phyloP scores from a whole-genome alignment of 1,284 basidiomycete genomes.

The Jaminaea rosea region DNA sequence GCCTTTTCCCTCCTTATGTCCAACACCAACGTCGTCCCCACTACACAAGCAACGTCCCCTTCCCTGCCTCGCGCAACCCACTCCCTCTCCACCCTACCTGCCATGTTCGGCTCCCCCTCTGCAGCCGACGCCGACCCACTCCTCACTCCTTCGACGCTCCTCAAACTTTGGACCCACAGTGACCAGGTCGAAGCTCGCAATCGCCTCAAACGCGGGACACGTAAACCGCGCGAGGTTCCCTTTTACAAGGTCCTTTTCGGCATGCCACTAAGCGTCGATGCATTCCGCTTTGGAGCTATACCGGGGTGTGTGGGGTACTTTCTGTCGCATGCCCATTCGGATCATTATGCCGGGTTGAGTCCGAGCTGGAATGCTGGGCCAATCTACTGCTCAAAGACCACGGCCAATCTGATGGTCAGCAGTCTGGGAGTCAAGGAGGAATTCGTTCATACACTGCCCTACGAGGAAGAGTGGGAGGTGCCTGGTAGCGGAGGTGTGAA shows the following conservation, averaged over 20 bases:
- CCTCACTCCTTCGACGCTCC: background rate
- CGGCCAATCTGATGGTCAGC: constrained; percentile 78
- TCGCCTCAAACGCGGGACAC: constrained; percentile 12
- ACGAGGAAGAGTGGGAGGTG: constrained; percentile 65
- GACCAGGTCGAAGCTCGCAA: constrained; percentile 29
- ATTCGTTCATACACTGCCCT: constrained; percentile 77
- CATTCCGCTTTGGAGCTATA: constrained; percentile 84
- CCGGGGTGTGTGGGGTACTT: constrained; percentile 80
- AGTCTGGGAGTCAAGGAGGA: constrained; percentile 77
- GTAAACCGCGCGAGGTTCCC: constrained; percentile 17
- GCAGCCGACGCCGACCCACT: background rate
- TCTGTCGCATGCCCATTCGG: constrained; percentile 56
- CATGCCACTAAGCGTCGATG: constrained; percentile 94
- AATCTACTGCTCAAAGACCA: constrained; percentile 80
- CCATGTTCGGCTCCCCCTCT: background rate
- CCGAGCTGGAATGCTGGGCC: constrained; percentile 53
- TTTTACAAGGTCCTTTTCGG: constrained; percentile 64
- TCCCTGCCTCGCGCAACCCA: background rate
- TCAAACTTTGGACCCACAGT: background rate
- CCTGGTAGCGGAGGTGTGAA: constrained; percentile 75
- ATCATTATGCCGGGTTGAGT: constrained; percentile 41
- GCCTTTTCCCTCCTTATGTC: constrained; percentile 2
- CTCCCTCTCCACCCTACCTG: background rate
- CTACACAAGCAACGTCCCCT: no score
- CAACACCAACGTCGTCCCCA: constrained; percentile 1